Evolutionary conservation across 148 eudicot genomes (phyloP).

Genomic region (Vaccinium myrtillus): DNA sequence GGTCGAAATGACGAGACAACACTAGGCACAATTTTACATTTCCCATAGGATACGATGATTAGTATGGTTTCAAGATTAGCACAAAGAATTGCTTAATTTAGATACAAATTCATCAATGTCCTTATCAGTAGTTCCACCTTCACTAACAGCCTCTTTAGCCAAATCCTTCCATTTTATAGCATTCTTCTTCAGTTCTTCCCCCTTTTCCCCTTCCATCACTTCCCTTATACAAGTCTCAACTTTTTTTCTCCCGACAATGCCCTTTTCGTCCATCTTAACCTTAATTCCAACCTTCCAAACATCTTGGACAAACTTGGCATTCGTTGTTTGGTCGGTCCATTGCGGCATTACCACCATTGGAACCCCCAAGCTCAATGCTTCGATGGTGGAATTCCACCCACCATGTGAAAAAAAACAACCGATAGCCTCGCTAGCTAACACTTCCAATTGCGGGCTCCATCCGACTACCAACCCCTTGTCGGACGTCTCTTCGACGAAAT

Average conservation of each 20-base stretch:
- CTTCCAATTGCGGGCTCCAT: constrained; percentile 45
- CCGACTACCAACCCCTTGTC: constrained; percentile 32
- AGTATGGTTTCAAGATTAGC: not conserved
- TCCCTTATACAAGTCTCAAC: constrained; percentile 30
- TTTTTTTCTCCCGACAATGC: constrained; percentile 38
- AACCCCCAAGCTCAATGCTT: constrained; percentile 36
- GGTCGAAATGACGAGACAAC: too few species aligned
- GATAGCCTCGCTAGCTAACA: constrained; percentile 29
- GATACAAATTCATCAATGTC: constrained; percentile 38
- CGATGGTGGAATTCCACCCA: constrained; percentile 50
- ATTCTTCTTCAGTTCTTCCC: constrained; percentile 32
- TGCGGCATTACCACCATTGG: constrained; percentile 54
- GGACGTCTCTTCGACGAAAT: constrained; percentile 8
- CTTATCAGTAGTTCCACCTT: constrained; percentile 44
- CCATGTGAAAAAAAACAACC: constrained; percentile 47
- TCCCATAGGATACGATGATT: not conserved
- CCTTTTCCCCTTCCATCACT: constrained; percentile 41
- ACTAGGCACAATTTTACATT: not conserved
- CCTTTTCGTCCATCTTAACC: constrained; percentile 37
- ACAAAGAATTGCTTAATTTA: constrained; percentile 14
- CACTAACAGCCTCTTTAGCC: constrained; percentile 35
- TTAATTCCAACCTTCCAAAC: constrained; percentile 51
- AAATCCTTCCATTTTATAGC: constrained; percentile 35
- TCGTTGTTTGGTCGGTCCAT: constrained; percentile 49
- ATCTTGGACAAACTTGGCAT: constrained; percentile 48